Evolutionary conservation across 192 early-diverging fungal species (phyloP).

Genomic region (Obelidium mucronatum): DNA sequence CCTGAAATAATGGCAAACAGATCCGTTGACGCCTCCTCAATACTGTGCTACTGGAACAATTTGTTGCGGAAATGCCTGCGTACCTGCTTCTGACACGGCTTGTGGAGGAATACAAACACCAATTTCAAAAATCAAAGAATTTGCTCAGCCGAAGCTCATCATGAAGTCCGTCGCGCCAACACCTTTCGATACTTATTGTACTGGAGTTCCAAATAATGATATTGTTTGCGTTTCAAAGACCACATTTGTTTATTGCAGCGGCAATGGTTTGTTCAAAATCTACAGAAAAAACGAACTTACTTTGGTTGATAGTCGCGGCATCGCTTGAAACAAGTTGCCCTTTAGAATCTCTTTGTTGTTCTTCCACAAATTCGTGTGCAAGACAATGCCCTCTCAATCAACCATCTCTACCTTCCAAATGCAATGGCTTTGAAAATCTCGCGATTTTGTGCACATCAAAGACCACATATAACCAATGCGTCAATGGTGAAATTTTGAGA

Average conservation of each 20-base stretch:
- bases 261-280: background rate
- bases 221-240: conserved; percentile 29
- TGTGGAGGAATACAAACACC: background rate
- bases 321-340: conserved; percentile 6
- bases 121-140: background rate
- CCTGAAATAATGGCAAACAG: background rate
- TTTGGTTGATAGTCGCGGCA: background rate
- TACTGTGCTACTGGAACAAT: conserved; percentile 4
- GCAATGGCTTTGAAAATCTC: background rate
- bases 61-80: conserved; percentile 26
- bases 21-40: conserved; percentile 13
- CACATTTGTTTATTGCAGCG: conserved; percentile 36
- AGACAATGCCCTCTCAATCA: background rate
- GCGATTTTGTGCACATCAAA: conserved; percentile 13
- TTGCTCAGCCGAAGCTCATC: background rate
- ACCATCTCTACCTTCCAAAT: conserved; percentile 8
- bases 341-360: conserved; percentile 1
- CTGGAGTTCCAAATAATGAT: conserved; percentile 17
- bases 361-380: background rate
- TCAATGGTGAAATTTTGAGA: background rate
- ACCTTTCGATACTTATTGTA: background rate
- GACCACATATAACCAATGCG: background rate
- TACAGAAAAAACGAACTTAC: background rate
- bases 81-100: background rate
- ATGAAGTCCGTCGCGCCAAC: background rate